A percentile compares a stretch with the other conserved stretches of the same genome.
Evolutionary conservation across 2,329 filamentous ascomycete species (phyloP).

Genomic region (Dryadomyces quercus-mongolicae): DNA sequence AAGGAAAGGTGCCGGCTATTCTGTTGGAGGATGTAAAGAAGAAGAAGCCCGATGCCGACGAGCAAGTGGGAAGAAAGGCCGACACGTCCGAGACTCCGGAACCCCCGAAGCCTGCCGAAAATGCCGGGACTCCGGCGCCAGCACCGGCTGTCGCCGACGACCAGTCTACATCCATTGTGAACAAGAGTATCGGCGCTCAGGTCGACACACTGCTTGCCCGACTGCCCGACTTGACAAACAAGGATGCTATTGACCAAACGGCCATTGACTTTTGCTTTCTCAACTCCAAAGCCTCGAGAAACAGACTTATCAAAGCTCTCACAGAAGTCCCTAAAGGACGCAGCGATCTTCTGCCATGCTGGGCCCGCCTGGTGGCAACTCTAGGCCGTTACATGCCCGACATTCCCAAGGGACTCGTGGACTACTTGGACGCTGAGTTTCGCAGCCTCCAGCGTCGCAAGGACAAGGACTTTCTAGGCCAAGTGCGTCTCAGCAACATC

Average conservation of each 20-base stretch:
- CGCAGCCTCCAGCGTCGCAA: conserved; percentile 93
- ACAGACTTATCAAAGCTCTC: conserved; percentile 81
- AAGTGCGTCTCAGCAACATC: conserved; percentile 86
- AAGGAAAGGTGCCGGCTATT: conserved; percentile 89
- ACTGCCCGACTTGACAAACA: conserved; percentile 82
- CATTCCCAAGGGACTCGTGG: conserved; percentile 80
- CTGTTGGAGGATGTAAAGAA: conserved; percentile 90
- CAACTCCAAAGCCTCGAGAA: conserved; percentile 95
- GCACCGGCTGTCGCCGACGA: conserved; percentile 44
- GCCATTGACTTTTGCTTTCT: conserved; percentile 97
- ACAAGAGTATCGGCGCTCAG: conserved; percentile 94
- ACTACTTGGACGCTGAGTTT: conserved; percentile 92
- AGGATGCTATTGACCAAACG: conserved; percentile 82
- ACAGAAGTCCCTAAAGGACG: conserved; percentile 93
- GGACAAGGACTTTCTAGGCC: conserved; percentile 92
- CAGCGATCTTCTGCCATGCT: conserved; percentile 78
- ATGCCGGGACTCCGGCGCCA: conserved; percentile 10
- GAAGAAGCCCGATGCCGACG: conserved; percentile 74
- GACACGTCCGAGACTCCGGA: conserved; percentile 37
- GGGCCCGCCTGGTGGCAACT: conserved; percentile 86
- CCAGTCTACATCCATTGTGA: conserved; percentile 84
- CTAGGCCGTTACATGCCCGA: conserved; percentile 90
- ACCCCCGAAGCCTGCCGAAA: conserved; percentile 35
- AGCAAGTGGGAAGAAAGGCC: conserved; percentile 66
- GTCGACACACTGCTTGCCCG: conserved; percentile 82